phyloP scores from a whole-genome alignment of 345 rosid species.

The Streptanthus diversifolius region DNA sequence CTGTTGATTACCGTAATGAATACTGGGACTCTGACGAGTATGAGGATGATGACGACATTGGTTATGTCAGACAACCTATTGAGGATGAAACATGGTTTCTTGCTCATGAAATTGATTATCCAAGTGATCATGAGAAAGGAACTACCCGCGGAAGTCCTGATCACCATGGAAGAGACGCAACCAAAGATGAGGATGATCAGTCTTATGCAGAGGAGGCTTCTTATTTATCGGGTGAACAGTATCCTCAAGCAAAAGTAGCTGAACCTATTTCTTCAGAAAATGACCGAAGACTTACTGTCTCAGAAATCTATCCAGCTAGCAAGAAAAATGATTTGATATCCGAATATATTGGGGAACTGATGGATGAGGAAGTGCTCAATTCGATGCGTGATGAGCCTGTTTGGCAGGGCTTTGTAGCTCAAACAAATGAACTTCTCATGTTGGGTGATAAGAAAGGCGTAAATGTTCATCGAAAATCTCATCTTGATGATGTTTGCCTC shows the following conservation, averaged over 20 bases:
- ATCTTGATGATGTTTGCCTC: slow-evolving; percentile 57
- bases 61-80: slow-evolving; percentile 93
- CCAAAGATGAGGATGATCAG: slow-evolving; percentile 85
- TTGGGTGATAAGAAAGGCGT: slow-evolving; percentile 56
- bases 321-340: slow-evolving; percentile 61
- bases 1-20: slow-evolving; percentile 82
- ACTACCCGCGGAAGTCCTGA: slow-evolving; percentile 83
- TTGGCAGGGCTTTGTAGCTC: slow-evolving; percentile 95
- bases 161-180: slow-evolving; percentile 60
- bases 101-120: slow-evolving; percentile 97
- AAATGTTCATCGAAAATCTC: slow-evolving; percentile 51
- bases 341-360: slow-evolving; percentile 78
- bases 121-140: slow-evolving; percentile 97
- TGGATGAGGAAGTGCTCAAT: slow-evolving; percentile 78
- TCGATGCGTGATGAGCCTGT: slow-evolving; percentile 84
- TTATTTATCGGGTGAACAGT: slow-evolving; percentile 84
- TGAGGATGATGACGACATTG: slow-evolving; percentile 97
- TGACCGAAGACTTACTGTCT: slow-evolving; percentile 62
- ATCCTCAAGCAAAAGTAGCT: slow-evolving; percentile 57
- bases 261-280: slow-evolving; percentile 72
- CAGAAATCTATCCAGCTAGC: slow-evolving; percentile 59
- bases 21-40: slow-evolving; percentile 99
- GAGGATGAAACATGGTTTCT: slow-evolving; percentile 99
- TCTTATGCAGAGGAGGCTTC: slow-evolving; percentile 96
- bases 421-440: slow-evolving; percentile 67